Evolutionary conservation across 2,329 filamentous ascomycete species (phyloP).

Genomic region (Grosmannia huntii): DNA sequence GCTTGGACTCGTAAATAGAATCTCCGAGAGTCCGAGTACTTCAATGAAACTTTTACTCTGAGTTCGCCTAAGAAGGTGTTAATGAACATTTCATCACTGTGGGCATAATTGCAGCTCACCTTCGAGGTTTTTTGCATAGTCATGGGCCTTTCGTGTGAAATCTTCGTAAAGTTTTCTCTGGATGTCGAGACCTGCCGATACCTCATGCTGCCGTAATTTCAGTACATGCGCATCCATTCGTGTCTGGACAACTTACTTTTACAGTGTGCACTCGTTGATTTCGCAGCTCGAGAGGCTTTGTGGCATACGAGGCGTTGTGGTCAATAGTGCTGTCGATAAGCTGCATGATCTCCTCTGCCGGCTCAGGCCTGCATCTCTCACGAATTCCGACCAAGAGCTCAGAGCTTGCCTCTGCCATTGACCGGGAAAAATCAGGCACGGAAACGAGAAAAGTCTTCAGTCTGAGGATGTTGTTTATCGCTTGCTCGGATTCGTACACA

Average conservation of each 20-base stretch:
- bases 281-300: constrained; percentile 67
- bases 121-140: constrained; percentile 45
- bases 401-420: constrained; percentile 51
- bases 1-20: constrained; percentile 63
- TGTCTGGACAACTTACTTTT: constrained; percentile 37
- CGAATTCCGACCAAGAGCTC: constrained; percentile 55
- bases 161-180: constrained; percentile 74
- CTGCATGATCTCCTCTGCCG: constrained; percentile 45
- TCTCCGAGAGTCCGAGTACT: constrained; percentile 63
- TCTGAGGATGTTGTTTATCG: constrained; percentile 76
- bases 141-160: constrained; percentile 55
- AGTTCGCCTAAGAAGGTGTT: constrained; percentile 4
- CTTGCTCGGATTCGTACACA: constrained; percentile 60
- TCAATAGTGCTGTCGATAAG: constrained; percentile 64
- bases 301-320: constrained; percentile 66
- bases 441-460: constrained; percentile 67
- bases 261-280: constrained; percentile 89
- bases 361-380: constrained; percentile 52
- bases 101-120: constrained; percentile 29
- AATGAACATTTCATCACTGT: constrained; percentile 22
- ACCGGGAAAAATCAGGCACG: constrained; percentile 53
- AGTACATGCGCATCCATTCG: not conserved
- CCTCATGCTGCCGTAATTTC: constrained; percentile 1
- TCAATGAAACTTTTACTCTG: constrained; percentile 28
- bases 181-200: constrained; percentile 12